Percentiles rank a stretch among this genome's conserved stretches.
Evolutionary conservation across 2,329 filamentous ascomycete genomes (phyloP).

Genomic region (Claviceps sp.): DNA sequence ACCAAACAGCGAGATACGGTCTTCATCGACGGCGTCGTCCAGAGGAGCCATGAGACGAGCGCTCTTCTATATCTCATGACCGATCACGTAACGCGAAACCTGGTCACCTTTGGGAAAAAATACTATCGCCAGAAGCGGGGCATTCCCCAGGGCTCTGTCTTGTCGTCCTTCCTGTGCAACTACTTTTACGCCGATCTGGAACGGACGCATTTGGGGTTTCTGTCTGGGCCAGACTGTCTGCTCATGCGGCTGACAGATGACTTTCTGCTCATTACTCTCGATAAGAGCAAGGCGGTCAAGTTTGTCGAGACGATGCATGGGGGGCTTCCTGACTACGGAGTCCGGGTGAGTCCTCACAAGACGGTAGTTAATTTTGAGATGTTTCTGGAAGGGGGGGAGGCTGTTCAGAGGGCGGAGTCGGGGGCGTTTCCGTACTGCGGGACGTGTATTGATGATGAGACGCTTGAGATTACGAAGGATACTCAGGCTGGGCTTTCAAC

Average conservation of each 20-base stretch:
- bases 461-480: slow-evolving; percentile 63
- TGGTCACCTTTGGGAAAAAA: slow-evolving; percentile 79
- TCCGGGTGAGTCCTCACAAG: slow-evolving; percentile 63
- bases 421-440: slow-evolving; percentile 80
- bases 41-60: slow-evolving; percentile 40
- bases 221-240: slow-evolving; percentile 42
- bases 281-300: slow-evolving; percentile 47
- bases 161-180: slow-evolving; percentile 81
- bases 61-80: slow-evolving; percentile 56
- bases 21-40: slow-evolving; percentile 58
- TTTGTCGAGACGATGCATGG: slow-evolving; percentile 74
- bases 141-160: slow-evolving; percentile 83
- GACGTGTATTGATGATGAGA: slow-evolving; percentile 57
- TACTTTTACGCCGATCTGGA: slow-evolving; percentile 93
- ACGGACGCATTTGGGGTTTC: slow-evolving; percentile 51
- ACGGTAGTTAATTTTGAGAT: slow-evolving; percentile 75
- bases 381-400: slow-evolving; percentile 32
- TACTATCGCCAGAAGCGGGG: slow-evolving; percentile 78
- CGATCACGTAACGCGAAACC: slow-evolving; percentile 71
- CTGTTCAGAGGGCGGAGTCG: slow-evolving; percentile 31
- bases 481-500: slow-evolving; percentile 25
- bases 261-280: slow-evolving; percentile 74
- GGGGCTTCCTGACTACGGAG: slow-evolving; percentile 68
- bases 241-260: slow-evolving; percentile 82
- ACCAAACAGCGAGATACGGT: slow-evolving; percentile 50